phyloP scores from a whole-genome alignment of 257 asterid species.

The Nicotiana obtusifolia region DNA sequence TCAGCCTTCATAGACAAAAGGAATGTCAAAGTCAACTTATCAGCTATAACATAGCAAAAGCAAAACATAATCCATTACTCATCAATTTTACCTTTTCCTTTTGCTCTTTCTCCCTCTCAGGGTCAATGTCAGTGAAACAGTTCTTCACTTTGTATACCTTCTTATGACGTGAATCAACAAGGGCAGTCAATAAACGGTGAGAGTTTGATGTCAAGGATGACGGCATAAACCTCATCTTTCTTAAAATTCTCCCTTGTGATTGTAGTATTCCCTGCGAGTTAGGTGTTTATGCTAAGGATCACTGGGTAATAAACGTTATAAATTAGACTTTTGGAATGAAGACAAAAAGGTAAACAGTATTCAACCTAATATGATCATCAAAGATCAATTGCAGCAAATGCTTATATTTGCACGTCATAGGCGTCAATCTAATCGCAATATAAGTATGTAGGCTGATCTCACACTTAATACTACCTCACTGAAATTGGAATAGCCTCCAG shows the following conservation, averaged over 20 bases:
- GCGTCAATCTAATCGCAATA: neutral
- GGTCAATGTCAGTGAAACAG: constrained; percentile 95
- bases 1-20: constrained; percentile 52
- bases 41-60: neutral
- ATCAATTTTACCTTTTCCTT: constrained; percentile 61
- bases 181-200: constrained; percentile 90
- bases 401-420: neutral
- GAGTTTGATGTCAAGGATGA: constrained; percentile 91
- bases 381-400: neutral
- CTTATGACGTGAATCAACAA: constrained; percentile 96
- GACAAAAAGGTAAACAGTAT: neutral
- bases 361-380: neutral
- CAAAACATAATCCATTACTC: neutral
- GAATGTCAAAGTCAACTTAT: neutral
- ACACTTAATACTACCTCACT: neutral
- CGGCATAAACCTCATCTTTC: constrained; percentile 97
- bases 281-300: neutral
- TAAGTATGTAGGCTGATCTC: neutral
- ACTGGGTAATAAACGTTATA: neutral
- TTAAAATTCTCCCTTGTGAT: constrained; percentile 85
- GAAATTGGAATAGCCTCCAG: neutral
- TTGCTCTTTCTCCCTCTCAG: constrained; percentile 98
- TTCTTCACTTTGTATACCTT: constrained; percentile 90
- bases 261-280: constrained; percentile 82
- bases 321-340: neutral